A percentile compares a stretch with the other conserved stretches of the same genome.
phyloP scores from a whole-genome alignment of 352 stramenopile species.

The Bremia lactucae region DNA sequence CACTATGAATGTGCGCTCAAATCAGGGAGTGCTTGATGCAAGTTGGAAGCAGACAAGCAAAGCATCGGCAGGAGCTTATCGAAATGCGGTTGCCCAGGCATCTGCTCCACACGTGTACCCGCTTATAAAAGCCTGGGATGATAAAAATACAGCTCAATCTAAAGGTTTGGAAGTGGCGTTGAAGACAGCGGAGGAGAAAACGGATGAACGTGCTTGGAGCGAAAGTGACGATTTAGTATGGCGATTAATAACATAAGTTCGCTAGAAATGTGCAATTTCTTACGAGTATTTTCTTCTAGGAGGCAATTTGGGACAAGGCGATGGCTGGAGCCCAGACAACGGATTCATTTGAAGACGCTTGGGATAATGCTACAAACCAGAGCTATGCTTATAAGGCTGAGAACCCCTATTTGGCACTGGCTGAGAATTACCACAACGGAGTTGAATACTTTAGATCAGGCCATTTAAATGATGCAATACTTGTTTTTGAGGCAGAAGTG shows the following conservation, averaged over 20 bases:
- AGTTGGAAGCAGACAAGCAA: slow-evolving; percentile 35
- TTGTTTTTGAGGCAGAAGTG: slow-evolving; percentile 92
- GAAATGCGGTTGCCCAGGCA: slow-evolving; percentile 39
- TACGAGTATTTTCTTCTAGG: slow-evolving; percentile 18
- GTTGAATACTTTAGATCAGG: slow-evolving; percentile 84
- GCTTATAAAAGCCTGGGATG: slow-evolving; percentile 32
- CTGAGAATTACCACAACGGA: slow-evolving; percentile 66
- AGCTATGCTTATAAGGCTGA: slow-evolving; percentile 71
- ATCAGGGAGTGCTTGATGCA: slow-evolving; percentile 51
- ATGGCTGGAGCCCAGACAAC: slow-evolving; percentile 54
- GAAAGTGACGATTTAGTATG: slow-evolving; percentile 48
- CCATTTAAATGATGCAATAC: slow-evolving; percentile 87
- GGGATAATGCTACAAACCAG: slow-evolving; percentile 37
- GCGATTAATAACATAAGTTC: slow-evolving; percentile 1
- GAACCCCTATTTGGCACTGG: slow-evolving; percentile 53
- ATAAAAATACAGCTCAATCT: slow-evolving; percentile 14
- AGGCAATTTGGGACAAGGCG: slow-evolving; percentile 69
- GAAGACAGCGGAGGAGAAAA: slow-evolving; percentile 37
- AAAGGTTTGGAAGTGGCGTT: slow-evolving; percentile 37
- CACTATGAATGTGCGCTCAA: slow-evolving; percentile 33
- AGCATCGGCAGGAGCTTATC: slow-evolving; percentile 23
- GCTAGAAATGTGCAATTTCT: neutral
- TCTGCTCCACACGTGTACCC: slow-evolving; percentile 15
- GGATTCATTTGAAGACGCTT: slow-evolving; percentile 74
- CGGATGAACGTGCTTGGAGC: slow-evolving; percentile 46